Percentiles rank a stretch among this genome's conserved stretches.
Conservation (phyloP, 352 stramenopile species). For the Phytophthora fragariaefolia region DNA sequence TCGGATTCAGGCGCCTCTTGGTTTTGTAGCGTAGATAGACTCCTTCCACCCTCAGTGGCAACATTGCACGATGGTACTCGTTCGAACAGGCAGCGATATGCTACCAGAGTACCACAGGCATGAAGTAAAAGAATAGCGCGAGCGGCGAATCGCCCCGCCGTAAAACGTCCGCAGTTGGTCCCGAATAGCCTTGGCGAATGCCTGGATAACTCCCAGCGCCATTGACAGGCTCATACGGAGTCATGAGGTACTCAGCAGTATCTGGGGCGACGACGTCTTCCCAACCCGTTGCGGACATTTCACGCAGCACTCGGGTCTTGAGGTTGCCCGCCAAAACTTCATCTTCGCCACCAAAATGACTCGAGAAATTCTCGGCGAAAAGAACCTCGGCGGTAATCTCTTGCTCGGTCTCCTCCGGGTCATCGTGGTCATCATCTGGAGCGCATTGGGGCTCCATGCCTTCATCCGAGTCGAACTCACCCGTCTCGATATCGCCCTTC, state of each 20-base stretch:
- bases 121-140: slow-evolving; percentile 26
- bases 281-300: slow-evolving; percentile 13
- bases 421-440: not conserved
- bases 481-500: slow-evolving; percentile 7
- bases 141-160: slow-evolving; percentile 9
- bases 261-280: slow-evolving; percentile 17
- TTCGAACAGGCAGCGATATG: slow-evolving; percentile 26
- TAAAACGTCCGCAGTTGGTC: slow-evolving; percentile 2
- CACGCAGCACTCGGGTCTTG: slow-evolving; percentile 10
- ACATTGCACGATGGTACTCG: slow-evolving; percentile 23
- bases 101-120: slow-evolving; percentile 29
- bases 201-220: slow-evolving; percentile 1
- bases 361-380: slow-evolving; percentile 18
- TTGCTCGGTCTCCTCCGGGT: not conserved
- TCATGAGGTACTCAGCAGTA: not conserved
- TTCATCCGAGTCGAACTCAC: not conserved
- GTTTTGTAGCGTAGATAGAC: slow-evolving; percentile 12
- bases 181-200: slow-evolving; percentile 6
- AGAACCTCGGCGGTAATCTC: slow-evolving; percentile 1
- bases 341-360: slow-evolving; percentile 16
- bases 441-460: too few species aligned
- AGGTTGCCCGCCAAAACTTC: slow-evolving; percentile 25
- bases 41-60: slow-evolving; percentile 1
- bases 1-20: too few species aligned
- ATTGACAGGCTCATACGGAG: slow-evolving; percentile 17